phyloP scores from a whole-genome alignment of 345 rosid genomes.

The Sisymbrium altissimum region DNA sequence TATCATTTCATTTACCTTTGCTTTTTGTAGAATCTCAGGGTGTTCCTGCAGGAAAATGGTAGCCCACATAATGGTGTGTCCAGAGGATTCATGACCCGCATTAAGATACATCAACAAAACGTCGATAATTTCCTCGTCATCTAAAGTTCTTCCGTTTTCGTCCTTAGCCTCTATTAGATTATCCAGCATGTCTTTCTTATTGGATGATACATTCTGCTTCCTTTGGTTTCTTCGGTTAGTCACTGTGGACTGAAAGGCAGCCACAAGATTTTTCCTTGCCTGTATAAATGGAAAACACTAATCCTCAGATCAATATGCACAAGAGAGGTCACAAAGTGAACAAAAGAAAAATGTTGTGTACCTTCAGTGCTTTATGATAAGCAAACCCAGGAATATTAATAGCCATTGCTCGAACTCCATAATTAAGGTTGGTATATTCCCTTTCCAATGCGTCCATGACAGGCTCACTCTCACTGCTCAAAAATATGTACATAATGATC shows the following conservation, averaged over 20 bases:
- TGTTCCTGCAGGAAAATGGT: slow-evolving; percentile 68
- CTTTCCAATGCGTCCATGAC: slow-evolving; percentile 66
- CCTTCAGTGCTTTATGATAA: slow-evolving; percentile 80
- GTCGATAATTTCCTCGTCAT: slow-evolving; percentile 76
- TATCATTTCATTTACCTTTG: slow-evolving; percentile 44
- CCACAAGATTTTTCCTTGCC: slow-evolving; percentile 81
- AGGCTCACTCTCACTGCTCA: slow-evolving; percentile 60
- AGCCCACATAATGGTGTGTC: slow-evolving; percentile 82
- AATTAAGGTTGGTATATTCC: slow-evolving; percentile 69
- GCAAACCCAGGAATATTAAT: slow-evolving; percentile 87
- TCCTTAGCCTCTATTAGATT: slow-evolving; percentile 59
- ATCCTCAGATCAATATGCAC: not conserved
- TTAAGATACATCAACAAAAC: slow-evolving; percentile 75
- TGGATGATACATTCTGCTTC: slow-evolving; percentile 4
- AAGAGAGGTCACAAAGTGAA: not conserved
- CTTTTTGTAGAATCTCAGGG: slow-evolving; percentile 55
- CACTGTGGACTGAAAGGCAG: slow-evolving; percentile 51
- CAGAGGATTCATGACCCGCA: slow-evolving; percentile 94
- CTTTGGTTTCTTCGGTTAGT: slow-evolving; percentile 48
- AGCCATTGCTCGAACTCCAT: slow-evolving; percentile 85
- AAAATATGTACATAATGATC: slow-evolving; percentile 78
- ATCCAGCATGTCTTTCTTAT: slow-evolving; percentile 77
- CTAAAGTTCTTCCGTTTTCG: slow-evolving; percentile 61
- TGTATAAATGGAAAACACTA: slow-evolving; percentile 17
- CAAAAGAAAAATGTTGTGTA: not conserved